Evolutionary conservation across 306 rosid genomes (phyloP).

Genomic region (Coriaria nepalensis): DNA sequence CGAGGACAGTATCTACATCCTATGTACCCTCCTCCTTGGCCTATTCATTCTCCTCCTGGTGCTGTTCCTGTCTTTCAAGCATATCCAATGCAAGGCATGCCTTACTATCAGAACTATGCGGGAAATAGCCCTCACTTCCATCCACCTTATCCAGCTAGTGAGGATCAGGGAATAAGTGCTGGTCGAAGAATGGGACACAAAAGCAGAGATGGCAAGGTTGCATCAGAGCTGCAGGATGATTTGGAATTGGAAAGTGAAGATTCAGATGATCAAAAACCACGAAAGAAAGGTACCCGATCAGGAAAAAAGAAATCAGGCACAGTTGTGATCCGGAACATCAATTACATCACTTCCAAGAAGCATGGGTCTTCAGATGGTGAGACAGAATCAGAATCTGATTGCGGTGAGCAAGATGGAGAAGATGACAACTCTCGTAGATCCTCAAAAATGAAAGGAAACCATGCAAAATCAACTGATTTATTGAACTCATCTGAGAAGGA

Average conservation of each 20-base stretch:
- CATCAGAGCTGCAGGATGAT: conserved; percentile 48
- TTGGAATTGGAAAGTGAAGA: conserved; percentile 41
- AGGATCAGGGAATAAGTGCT: conserved; percentile 44
- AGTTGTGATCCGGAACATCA: conserved; percentile 84
- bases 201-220: conserved; percentile 48
- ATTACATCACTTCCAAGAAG: conserved; percentile 66
- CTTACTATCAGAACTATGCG: conserved; percentile 69
- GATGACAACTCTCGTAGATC: conserved; percentile 28
- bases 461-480: conserved; percentile 32
- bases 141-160: conserved; percentile 53
- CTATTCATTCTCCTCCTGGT: conserved; percentile 78
- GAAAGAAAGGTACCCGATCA: conserved; percentile 49
- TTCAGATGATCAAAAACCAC: conserved; percentile 31
- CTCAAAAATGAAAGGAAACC: conserved; percentile 36
- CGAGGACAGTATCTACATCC: conserved; percentile 88
- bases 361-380: conserved; percentile 53
- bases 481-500: conserved; percentile 30
- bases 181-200: conserved; percentile 44
- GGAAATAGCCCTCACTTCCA: conserved; percentile 63
- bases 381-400: conserved; percentile 48
- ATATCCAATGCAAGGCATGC: conserved; percentile 91
- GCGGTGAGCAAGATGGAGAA: conserved; percentile 46
- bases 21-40: conserved; percentile 91
- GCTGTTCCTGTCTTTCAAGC: conserved; percentile 60
- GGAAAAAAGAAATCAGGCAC: conserved; percentile 58